Evolutionary conservation across 2,329 filamentous ascomycete genomes (phyloP).

Genomic region (Ophiostoma australiae): DNA sequence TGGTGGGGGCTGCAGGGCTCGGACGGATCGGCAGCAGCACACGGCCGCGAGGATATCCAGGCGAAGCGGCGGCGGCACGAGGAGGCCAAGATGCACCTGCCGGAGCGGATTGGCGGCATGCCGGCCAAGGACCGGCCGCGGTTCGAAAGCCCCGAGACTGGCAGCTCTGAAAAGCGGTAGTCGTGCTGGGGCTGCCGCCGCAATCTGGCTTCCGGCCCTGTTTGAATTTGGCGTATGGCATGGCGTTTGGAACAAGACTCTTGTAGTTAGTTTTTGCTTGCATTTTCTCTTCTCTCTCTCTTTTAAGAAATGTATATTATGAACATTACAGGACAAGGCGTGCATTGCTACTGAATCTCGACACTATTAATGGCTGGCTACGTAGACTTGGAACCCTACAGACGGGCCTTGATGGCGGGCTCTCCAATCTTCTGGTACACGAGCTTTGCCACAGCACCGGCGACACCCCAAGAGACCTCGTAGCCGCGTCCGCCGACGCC

Average conservation of each 20-base stretch:
- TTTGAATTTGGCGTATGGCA: slow-evolving; percentile 16
- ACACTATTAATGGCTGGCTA: neutral
- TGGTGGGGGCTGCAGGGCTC: slow-evolving; percentile 56
- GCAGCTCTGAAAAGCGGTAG: slow-evolving; percentile 7
- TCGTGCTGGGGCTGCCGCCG: too few species aligned
- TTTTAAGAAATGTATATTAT: slow-evolving; percentile 16
- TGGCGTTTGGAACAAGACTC: slow-evolving; percentile 18
- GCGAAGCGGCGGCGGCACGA: slow-evolving; percentile 46
- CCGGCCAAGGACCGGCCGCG: slow-evolving; percentile 39
- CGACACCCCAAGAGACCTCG: slow-evolving; percentile 58
- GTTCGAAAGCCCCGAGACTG: slow-evolving; percentile 23
- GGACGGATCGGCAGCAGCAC: slow-evolving; percentile 46
- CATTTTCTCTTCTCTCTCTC: neutral
- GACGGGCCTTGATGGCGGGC: slow-evolving; percentile 4
- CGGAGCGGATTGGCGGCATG: slow-evolving; percentile 54
- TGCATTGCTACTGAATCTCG: neutral
- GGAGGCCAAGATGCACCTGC: slow-evolving; percentile 50
- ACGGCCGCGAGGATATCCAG: slow-evolving; percentile 46
- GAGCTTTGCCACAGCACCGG: slow-evolving; percentile 44
- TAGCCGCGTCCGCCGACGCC: slow-evolving; percentile 58
- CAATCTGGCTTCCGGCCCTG: neutral
- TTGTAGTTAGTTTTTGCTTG: slow-evolving; percentile 4
- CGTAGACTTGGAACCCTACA: neutral
- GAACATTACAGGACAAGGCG: neutral
- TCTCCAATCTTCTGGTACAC: slow-evolving; percentile 21